Conservation (phyloP, 2,329 filamentous ascomycete genomes). For the Fusarium agapanthi region DNA sequence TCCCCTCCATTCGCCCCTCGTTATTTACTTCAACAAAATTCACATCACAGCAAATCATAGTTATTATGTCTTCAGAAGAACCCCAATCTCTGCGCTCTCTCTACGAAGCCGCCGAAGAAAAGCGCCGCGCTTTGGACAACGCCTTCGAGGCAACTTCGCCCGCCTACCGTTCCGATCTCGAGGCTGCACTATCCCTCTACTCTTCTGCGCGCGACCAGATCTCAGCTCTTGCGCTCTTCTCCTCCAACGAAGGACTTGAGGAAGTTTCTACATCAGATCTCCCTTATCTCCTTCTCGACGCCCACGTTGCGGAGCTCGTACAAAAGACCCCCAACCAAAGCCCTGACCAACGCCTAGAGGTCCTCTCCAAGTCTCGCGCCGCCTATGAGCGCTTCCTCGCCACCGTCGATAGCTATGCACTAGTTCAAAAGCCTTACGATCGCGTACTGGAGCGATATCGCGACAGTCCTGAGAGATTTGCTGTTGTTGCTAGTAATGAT, state of each 20-base stretch:
- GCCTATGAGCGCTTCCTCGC: conserved; percentile 83
- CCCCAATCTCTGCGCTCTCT: conserved; percentile 60
- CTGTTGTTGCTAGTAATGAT: conserved; percentile 69
- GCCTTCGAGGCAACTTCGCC: conserved; percentile 72
- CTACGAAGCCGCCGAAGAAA: conserved; percentile 60
- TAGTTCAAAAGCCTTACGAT: conserved; percentile 71
- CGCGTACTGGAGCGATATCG: conserved; percentile 77
- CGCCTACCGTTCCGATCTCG: conserved; percentile 73
- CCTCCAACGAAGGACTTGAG: conserved; percentile 86
- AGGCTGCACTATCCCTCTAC: conserved; percentile 74
- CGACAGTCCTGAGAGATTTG: conserved; percentile 77
- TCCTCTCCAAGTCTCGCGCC: conserved; percentile 70
- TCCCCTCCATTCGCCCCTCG: conserved; percentile 1
- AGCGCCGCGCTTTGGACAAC: conserved; percentile 67
- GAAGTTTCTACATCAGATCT: conserved; percentile 87
- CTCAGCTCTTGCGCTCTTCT: conserved; percentile 82
- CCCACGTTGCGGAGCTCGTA: conserved; percentile 80
- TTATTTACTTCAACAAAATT: neutral
- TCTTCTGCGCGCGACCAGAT: conserved; percentile 76
- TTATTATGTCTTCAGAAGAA: conserved; percentile 50
- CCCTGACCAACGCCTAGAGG: conserved; percentile 65
- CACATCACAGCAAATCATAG: neutral
- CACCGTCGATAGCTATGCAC: conserved; percentile 78
- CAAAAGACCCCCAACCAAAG: conserved; percentile 68
- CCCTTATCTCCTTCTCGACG: conserved; percentile 83